These are phyloP conservation scores for Camellia japonica DNA, from an alignment of 148 eudicot species.

Conservation along the genomic window DNA sequence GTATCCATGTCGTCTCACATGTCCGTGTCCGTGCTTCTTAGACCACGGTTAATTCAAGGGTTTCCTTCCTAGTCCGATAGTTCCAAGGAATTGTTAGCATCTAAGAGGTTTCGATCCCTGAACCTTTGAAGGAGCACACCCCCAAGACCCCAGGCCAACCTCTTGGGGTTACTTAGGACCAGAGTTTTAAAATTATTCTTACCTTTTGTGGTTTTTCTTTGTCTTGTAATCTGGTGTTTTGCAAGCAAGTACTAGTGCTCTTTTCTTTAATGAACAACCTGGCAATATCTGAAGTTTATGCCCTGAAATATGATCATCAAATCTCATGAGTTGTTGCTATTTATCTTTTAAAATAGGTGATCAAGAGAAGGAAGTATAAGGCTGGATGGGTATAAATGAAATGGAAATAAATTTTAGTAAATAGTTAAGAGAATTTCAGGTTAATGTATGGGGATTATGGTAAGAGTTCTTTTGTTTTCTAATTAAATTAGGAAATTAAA, in stretches of 20 bases:
- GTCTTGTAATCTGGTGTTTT: neutral
- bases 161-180: too few relatives aligned
- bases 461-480: too few relatives aligned
- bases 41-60: too few relatives aligned
- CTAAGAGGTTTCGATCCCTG: too few relatives aligned
- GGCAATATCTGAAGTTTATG: neutral
- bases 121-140: too few relatives aligned
- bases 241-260: neutral
- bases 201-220: neutral
- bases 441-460: neutral
- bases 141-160: too few relatives aligned
- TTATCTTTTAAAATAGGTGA: neutral
- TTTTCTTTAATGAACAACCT: neutral
- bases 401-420: neutral
- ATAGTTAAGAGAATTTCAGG: neutral
- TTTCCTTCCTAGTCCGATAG: too few relatives aligned
- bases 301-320: neutral
- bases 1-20: too few relatives aligned
- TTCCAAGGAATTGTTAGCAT: too few relatives aligned
- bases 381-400: neutral
- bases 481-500: neutral
- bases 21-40: too few relatives aligned
- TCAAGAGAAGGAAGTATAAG: neutral
- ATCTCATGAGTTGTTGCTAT: neutral
- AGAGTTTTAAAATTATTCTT: neutral